Base-by-base conservation (phyloP, 2,329 filamentous ascomycete genomes). In the Aspergillus sp. region DNA sequence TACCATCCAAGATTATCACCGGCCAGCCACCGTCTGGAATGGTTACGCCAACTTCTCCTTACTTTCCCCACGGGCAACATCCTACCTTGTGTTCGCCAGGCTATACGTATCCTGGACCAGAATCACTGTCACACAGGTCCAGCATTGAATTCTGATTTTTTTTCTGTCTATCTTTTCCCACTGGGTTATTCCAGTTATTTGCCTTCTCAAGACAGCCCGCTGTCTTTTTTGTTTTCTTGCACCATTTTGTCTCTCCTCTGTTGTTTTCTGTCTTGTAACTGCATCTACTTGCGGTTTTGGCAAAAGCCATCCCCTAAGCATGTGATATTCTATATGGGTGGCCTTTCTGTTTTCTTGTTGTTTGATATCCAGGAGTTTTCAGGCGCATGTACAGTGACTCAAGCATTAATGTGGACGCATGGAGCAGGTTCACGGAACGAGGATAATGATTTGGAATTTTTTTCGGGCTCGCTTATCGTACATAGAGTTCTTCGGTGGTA, bases 71-170 rank as follows among this genome's bases (percentile, higher is more conserved):
- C 25, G 69, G 68, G 8, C 69, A 70, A 38, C 69, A 71, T 54
- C 57, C 69, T 17, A 62, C 69, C 13, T 69, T 74, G 66, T 74
- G 73, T 62, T 69, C 70, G 8, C 71, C 71, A 5, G 66, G 69
- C 41, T 71, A 68, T 56, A 62, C 67, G 22, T 75, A 75, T 54
- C 65, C 69, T 50, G 68, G 66, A 19, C 58, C 71, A 50, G 65
- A 69, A 15, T 62, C 62, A 34, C 56, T 72, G 55, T 50, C 54
- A 13, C 66, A 69, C 57, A 68, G 67, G 57, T 65, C 68, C 2
- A 66, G 67, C 30, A 68, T 72, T 28, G 68, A 68, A 17, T 71
- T 69, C 43, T 72, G 63, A 58, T 46, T 23, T 46, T 55, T 23
- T 15, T 57, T 48, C 45, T 46, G 46, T 45, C 59, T 59, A 28